A percentile compares a stretch with the other conserved stretches of the same genome.
Conservation (phyloP, 2,329 filamentous ascomycete genomes). For the Karstenula rhodostoma region DNA sequence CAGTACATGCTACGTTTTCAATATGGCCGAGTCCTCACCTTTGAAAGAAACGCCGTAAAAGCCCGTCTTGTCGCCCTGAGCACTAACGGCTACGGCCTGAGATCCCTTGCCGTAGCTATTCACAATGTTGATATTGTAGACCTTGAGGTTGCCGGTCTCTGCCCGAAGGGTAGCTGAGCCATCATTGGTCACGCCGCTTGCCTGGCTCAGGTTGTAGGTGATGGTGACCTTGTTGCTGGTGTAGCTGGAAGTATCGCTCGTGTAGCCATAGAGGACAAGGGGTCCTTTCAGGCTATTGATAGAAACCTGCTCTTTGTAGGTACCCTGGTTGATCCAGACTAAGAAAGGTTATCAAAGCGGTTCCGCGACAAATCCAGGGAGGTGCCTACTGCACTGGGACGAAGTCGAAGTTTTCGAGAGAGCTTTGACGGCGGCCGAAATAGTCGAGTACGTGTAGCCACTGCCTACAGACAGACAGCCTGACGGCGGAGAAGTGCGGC, state of each 20-base stretch:
- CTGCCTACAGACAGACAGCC: slow-evolving; percentile 61
- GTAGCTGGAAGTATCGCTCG: slow-evolving; percentile 60
- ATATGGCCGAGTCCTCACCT: slow-evolving; percentile 24
- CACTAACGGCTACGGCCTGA: slow-evolving; percentile 63
- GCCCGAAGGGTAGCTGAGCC: slow-evolving; percentile 61
- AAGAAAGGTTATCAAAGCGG: background rate
- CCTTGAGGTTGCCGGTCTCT: slow-evolving; percentile 59
- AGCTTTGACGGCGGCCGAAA: slow-evolving; percentile 66
- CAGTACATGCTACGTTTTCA: background rate
- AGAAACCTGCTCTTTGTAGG: slow-evolving; percentile 68
- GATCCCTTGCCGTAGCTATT: slow-evolving; percentile 56
- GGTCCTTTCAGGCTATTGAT: slow-evolving; percentile 58
- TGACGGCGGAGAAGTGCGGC: slow-evolving; percentile 56
- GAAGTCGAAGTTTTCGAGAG: slow-evolving; percentile 61
- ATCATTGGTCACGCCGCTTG: slow-evolving; percentile 61
- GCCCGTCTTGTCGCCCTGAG: slow-evolving; percentile 60
- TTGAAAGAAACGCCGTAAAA: slow-evolving; percentile 66
- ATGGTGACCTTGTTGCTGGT: slow-evolving; percentile 66
- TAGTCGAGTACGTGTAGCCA: slow-evolving; percentile 55
- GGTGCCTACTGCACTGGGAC: slow-evolving; percentile 56
- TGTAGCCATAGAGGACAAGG: slow-evolving; percentile 68
- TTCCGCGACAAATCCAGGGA: background rate
- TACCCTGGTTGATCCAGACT: slow-evolving; percentile 68
- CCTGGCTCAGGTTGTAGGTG: slow-evolving; percentile 57
- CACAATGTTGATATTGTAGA: slow-evolving; percentile 69